Evolutionary conservation across 257 asterid genomes (phyloP).

Genomic region (Solanum ahanhuiri): DNA sequence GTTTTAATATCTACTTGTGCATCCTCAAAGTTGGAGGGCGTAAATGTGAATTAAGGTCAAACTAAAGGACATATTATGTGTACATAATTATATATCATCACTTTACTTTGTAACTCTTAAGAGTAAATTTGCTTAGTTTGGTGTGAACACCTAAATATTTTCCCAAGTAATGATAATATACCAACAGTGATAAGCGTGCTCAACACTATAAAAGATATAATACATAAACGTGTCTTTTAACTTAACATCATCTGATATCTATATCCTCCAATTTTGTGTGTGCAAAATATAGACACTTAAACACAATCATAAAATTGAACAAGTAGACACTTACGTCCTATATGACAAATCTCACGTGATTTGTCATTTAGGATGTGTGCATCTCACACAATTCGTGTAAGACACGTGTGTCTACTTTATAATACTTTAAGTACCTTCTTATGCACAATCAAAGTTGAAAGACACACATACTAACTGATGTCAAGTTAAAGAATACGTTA

Average conservation of each 20-base stretch:
- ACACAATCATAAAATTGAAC: background rate
- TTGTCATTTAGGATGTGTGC: background rate
- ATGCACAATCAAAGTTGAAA: background rate
- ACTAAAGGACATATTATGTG: background rate
- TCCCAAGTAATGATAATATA: background rate
- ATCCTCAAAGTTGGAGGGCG: background rate
- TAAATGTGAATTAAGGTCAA: no score
- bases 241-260: no score
- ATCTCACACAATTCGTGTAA: background rate
- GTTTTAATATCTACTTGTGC: fast-evolving
- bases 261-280: no score
- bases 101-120: background rate
- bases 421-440: background rate
- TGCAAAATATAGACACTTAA: background rate
- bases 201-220: background rate
- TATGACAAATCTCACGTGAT: background rate
- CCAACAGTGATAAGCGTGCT: background rate
- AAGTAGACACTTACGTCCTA: no score
- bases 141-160: background rate
- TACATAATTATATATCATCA: background rate
- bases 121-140: no score
- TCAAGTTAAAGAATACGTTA: background rate
- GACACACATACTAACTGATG: background rate
- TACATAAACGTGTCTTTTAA: no score
- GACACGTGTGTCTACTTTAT: background rate